Evolutionary conservation across 495 filamentous ascomycete genomes (phyloP).

Genomic region (Neurospora sp.): DNA sequence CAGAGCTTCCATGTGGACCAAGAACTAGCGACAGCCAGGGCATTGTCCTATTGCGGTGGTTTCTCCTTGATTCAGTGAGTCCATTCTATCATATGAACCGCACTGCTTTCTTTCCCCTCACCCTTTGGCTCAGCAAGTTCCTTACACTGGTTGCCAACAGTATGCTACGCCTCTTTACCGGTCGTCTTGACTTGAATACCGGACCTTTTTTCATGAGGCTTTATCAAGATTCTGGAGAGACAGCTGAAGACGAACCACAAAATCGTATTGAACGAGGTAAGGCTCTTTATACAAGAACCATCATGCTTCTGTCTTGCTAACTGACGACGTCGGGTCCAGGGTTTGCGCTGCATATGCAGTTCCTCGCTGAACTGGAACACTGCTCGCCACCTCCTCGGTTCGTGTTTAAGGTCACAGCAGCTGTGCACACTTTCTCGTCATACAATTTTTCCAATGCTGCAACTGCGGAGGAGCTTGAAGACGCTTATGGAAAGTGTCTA

Average conservation of each 20-base stretch:
- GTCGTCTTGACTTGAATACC: slow-evolving; percentile 16
- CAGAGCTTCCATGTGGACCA: neutral
- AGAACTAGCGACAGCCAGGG: slow-evolving; percentile 11
- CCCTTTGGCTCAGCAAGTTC: neutral
- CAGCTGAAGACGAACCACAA: slow-evolving; percentile 15
- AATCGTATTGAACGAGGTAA: slow-evolving; percentile 19
- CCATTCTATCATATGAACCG: neutral
- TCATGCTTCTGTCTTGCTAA: neutral
- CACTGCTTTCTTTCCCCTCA: neutral
- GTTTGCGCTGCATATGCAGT: slow-evolving; percentile 15
- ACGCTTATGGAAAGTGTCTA: slow-evolving; percentile 15
- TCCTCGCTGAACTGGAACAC: slow-evolving; percentile 15
- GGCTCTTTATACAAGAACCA: neutral
- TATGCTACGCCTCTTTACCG: slow-evolving; percentile 14
- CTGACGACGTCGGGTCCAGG: slow-evolving; percentile 4
- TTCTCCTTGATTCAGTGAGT: slow-evolving; percentile 18
- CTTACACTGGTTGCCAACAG: slow-evolving; percentile 1
- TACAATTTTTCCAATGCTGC: slow-evolving; percentile 19
- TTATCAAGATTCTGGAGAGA: slow-evolving; percentile 3
- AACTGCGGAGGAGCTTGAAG: slow-evolving; percentile 19
- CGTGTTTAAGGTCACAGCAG: slow-evolving; percentile 18
- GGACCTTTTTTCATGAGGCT: slow-evolving; percentile 21
- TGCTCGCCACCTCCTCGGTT: slow-evolving; percentile 14
- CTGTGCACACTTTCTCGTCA: slow-evolving; percentile 16
- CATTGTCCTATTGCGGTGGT: slow-evolving; percentile 17